Base-by-base conservation (phyloP, 1,139 yeast genomes). In the Lodderomyces margitis region DNA sequence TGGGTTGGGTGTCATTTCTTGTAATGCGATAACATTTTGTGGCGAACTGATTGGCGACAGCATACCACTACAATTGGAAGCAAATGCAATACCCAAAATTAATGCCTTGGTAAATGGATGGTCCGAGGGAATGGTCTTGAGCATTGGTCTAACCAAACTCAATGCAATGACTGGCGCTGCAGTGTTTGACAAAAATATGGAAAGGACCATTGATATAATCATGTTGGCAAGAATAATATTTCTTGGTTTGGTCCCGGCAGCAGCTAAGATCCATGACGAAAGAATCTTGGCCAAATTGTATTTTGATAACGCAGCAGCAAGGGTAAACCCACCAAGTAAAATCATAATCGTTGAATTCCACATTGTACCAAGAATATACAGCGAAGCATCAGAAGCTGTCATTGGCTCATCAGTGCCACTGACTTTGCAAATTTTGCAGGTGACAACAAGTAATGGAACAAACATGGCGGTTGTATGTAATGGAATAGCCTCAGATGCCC, bases 11-110 rank as follows among this genome's bases (percentile, higher is more conserved):
- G 69, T 70, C 97, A 91, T 91, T 50, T 84, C 72, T 48, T 88
- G 88, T 40, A 91, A 71, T 1, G 96, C 95, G 55, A 91, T 81
- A 49, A 91, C 87, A 61, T 91, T 91, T 59, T 91, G 98, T 3
- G 98, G 98, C 7, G 96, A 87, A 1, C 97, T 88, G 57, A 91
- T 91, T 9, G 98, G 98, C 2, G 96, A 87, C 0, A 95, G 85
- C 95, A 89, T 89, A 54, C 98, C 98, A 21, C 96, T 97, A 44
- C 91, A 73, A 58, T 91, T 88, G 4, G 96, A 85, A 2, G 97
- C 94, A 43, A 91, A 68, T 0, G 97, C 97, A 53, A 91, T 85
- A 41, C 97, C 97, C 39, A 91, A 67, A 36, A 91, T 86, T 53
- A 91, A 70, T 2, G 95, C 91, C 58, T 87, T 83, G 9, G 89